A percentile compares a stretch with the other conserved stretches of the same genome.
Conservation (phyloP, 176 grass and related monocot species). For the Carex scoparia region DNA sequence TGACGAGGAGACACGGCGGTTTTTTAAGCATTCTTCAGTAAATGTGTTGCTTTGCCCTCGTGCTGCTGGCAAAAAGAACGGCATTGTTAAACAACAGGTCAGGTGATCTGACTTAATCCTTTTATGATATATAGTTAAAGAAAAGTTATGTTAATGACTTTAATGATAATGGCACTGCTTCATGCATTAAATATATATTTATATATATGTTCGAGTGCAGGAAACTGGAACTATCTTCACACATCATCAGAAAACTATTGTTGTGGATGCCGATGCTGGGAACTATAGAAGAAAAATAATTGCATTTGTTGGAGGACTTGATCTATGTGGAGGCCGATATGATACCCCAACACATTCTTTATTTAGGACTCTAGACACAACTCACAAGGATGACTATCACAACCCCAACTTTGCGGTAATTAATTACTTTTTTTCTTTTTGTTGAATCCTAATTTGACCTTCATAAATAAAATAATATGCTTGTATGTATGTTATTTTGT, state of each 20-base stretch:
- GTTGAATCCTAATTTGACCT: neutral
- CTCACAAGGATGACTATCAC: constrained; percentile 90
- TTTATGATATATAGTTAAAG: neutral
- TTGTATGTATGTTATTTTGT: too few species aligned
- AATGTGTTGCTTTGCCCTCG: constrained; percentile 70
- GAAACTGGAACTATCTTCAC: constrained; percentile 87
- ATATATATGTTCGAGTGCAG: constrained; percentile 15
- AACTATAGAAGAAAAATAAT: constrained; percentile 79
- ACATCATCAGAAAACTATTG: constrained; percentile 94
- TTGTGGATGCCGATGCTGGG: constrained; percentile 78
- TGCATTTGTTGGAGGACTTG: constrained; percentile 92
- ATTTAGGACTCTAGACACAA: constrained; percentile 65
- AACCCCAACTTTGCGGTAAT: constrained; percentile 86
- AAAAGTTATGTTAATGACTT: neutral
- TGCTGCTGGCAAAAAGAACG: constrained; percentile 67
- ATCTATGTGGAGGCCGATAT: constrained; percentile 91
- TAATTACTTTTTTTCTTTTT: constrained; percentile 22
- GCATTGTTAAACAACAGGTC: constrained; percentile 82
- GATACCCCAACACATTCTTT: constrained; percentile 78
- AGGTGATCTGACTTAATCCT: constrained; percentile 32
- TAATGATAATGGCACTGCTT: neutral
- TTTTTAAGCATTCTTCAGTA: constrained; percentile 88
- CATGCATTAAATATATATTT: neutral
- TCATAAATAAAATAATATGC: neutral
- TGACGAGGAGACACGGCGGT: constrained; percentile 70